phyloP scores from a whole-genome alignment of 1,139 yeast genomes.

The Candida anutae region DNA sequence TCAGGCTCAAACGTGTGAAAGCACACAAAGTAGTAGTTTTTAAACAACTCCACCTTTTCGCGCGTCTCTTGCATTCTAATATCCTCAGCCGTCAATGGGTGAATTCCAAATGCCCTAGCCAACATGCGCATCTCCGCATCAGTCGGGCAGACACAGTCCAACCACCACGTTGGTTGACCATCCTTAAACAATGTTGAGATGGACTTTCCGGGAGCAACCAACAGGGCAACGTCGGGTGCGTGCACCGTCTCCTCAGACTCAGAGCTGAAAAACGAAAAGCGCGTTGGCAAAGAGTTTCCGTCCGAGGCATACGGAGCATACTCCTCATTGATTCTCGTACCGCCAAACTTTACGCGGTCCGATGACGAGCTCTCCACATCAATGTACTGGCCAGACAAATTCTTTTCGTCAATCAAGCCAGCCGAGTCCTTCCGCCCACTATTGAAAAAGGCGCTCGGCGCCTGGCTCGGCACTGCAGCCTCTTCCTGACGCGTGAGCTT shows the following conservation, averaged over 20 bases:
- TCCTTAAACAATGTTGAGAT: constrained; percentile 57
- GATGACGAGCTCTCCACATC: constrained; percentile 7
- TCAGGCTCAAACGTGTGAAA: constrained; percentile 78
- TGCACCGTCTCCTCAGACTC: constrained; percentile 83
- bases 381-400: neutral
- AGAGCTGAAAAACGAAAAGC: constrained; percentile 78
- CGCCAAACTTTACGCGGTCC: constrained; percentile 28
- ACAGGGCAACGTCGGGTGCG: constrained; percentile 76
- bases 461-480: neutral
- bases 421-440: constrained; percentile 3
- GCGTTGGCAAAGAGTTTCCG: constrained; percentile 36
- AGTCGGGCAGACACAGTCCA: constrained; percentile 64
- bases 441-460: constrained; percentile 8
- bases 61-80: constrained; percentile 79
- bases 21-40: constrained; percentile 70
- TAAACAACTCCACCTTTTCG: constrained; percentile 74
- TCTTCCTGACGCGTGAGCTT: constrained; percentile 3
- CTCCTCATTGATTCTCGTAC: constrained; percentile 16
- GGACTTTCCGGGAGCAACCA: constrained; percentile 57
- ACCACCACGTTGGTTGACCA: constrained; percentile 69
- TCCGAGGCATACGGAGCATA: too few species aligned
- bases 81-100: constrained; percentile 81
- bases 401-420: constrained; percentile 1
- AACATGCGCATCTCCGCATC: constrained; percentile 61
- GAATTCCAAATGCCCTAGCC: constrained; percentile 71